phyloP scores from a whole-genome alignment of 2,329 filamentous ascomycete species.

The Neobulgaria alba region DNA sequence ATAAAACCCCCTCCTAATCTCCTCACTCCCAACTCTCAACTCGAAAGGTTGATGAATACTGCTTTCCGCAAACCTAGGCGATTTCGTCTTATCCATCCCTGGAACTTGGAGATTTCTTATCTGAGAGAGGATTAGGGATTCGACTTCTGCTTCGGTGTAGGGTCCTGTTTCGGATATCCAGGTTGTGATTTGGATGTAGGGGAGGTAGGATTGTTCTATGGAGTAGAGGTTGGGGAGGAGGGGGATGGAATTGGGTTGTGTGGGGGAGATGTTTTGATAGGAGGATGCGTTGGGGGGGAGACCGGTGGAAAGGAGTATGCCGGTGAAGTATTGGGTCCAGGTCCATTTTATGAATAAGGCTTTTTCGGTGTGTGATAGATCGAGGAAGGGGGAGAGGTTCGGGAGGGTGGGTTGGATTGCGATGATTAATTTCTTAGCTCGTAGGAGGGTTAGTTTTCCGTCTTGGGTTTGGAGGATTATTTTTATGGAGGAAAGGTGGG shows the following conservation, averaged over 20 bases:
- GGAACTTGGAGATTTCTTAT: constrained; percentile 4
- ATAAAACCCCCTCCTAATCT: constrained; percentile 35
- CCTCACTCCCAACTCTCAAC: constrained; percentile 23
- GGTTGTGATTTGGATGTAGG: background rate
- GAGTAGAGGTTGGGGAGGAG: background rate
- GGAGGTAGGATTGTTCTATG: background rate
- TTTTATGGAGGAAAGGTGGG: no score
- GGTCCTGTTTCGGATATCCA: background rate
- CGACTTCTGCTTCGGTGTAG: background rate
- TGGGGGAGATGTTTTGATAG: background rate
- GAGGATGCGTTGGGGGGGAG: background rate
- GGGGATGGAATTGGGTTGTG: background rate
- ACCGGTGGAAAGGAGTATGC: background rate
- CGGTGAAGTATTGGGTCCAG: background rate
- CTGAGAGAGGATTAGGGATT: background rate
- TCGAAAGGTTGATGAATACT: constrained; percentile 18
- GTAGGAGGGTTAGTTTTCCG: constrained; percentile 1
- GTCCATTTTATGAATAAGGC: background rate
- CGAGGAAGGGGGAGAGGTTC: background rate
- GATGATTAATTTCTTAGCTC: constrained; percentile 2
- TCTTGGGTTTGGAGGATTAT: background rate
- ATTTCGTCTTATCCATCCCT: constrained; percentile 2
- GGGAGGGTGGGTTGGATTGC: constrained; percentile 3
- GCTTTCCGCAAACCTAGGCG: constrained; percentile 11
- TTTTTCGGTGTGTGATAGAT: background rate